Evolutionary conservation across 1,284 basidiomycete species (phyloP), one percentile per base, ranked within the genome.

Genomic region (Ceratobasidium sp.): DNA sequence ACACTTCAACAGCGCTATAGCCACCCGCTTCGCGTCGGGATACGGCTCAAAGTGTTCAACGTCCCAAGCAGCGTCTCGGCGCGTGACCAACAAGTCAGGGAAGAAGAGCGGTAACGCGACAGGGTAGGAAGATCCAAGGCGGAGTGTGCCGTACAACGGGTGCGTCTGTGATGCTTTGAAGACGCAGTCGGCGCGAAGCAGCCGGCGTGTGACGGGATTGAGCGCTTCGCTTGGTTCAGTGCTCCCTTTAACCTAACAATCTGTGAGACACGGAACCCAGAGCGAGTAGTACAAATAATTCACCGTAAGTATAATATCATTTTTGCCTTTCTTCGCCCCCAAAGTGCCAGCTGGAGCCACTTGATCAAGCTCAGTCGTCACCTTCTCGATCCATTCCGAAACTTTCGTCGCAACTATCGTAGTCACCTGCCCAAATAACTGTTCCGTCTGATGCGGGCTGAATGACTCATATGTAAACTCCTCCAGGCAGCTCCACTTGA

Each of bases 141-240:
- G 24, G 29, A 54, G 29, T 11, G 27, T 29, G 22, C 29, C 13
- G 24, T 54, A 54, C 11, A 54, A 22, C 22, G 53, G 22, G 13
- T 54, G 53, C 3, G n/a, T 2, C 13, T 27, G 22, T 4, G 53
- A 27, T 11, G 24, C 53, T 54, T 24, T 54, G 24, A 54, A 54
- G 29, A 54, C 53, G 24, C 53, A 54, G 29, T 54, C 53, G 5
- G 53, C 53, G 13, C 53, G 53, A 54, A 54, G 53, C 13, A 54
- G 53, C 27, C 24, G 53, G 29, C 53, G 53, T 11, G 29, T 54
- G 29, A 13, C 19, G 22, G 22, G 11, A 27, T 22, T 27, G 13
- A 54, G 53, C 4, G 22, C 11, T 5, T 22, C 8, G 24, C 22
- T 27, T 2, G 53, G 53, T 13, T 54, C 53, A 4, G 24, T 27